Percentiles rank a stretch among this genome's conserved stretches.
Evolutionary conservation across 345 rosid genomes (phyloP).

Genomic region (Garcia nutans): DNA sequence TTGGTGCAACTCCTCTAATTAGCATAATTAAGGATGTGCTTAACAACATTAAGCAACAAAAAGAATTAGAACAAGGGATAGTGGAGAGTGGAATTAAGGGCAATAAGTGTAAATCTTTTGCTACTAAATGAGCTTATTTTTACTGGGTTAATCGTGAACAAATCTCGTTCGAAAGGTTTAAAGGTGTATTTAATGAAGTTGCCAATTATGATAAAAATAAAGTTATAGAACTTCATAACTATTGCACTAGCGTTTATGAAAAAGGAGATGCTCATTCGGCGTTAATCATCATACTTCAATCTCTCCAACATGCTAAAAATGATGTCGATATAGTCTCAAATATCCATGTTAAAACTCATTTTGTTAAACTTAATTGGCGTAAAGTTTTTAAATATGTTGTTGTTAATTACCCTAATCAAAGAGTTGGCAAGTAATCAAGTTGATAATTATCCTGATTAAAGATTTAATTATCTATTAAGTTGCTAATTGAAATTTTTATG

Average conservation of each 20-base stretch:
- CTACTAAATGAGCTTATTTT: constrained; percentile 64
- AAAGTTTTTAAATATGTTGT: constrained; percentile 66
- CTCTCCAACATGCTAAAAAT: constrained; percentile 66
- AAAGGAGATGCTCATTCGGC: constrained; percentile 88
- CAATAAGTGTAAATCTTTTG: constrained; percentile 41
- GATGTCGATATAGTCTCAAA: constrained; percentile 72
- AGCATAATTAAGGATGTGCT: constrained; percentile 77
- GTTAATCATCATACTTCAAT: constrained; percentile 69
- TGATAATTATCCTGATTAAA: too few relatives aligned
- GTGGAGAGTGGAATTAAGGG: constrained; percentile 22
- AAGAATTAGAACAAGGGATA: constrained; percentile 41
- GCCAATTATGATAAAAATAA: constrained; percentile 60
- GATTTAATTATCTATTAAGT: too few relatives aligned
- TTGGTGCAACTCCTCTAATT: constrained; percentile 78
- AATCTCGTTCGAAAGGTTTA: constrained; percentile 81
- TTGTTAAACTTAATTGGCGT: constrained; percentile 70
- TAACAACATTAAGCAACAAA: constrained; percentile 68
- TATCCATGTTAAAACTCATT: constrained; percentile 59
- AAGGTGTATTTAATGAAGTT: constrained; percentile 68
- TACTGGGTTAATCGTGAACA: constrained; percentile 87
- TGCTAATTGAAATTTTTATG: background rate
- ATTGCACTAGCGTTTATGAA: constrained; percentile 71
- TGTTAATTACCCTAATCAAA: constrained; percentile 49
- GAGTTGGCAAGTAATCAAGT: constrained; percentile 59
- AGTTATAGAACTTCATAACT: constrained; percentile 67